Percentiles rank a stretch among this genome's conserved stretches.
These are phyloP conservation scores for Fusarium sp. DNA, from an alignment of 2,329 filamentous ascomycete genomes.

Conservation along the genomic window DNA sequence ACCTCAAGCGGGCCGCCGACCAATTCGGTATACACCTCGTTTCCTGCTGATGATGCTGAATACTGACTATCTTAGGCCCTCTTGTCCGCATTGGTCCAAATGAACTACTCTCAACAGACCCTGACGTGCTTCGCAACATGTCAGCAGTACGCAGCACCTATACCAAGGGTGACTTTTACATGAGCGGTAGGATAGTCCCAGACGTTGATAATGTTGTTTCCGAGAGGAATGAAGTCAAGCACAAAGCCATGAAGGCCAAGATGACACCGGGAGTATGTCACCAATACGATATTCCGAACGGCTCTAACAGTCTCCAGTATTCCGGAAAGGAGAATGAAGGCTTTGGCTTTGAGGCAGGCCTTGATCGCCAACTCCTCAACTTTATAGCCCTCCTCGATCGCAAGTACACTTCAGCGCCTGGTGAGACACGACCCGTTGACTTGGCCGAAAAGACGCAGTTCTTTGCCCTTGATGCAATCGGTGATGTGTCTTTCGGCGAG, in stretches of 20 bases:
- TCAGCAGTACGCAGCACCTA: constrained; percentile 51
- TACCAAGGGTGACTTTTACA: constrained; percentile 56
- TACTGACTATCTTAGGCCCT: constrained; percentile 38
- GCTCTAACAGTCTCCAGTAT: constrained; percentile 51
- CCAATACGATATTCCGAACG: background rate
- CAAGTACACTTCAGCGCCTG: constrained; percentile 57
- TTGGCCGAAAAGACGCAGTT: constrained; percentile 61
- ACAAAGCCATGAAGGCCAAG: constrained; percentile 56
- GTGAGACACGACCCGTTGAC: constrained; percentile 53
- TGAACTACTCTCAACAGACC: constrained; percentile 53
- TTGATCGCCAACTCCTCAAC: constrained; percentile 51
- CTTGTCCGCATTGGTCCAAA: constrained; percentile 57
- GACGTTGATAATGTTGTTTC: constrained; percentile 65
- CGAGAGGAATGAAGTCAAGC: constrained; percentile 57
- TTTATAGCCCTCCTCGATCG: constrained; percentile 58
- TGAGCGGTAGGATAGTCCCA: constrained; percentile 62
- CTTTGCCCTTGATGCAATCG: constrained; percentile 65
- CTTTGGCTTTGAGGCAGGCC: constrained; percentile 53
- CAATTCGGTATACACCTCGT: constrained; percentile 37
- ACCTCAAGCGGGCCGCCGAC: constrained; percentile 38
- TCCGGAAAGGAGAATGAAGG: constrained; percentile 60
- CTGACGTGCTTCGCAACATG: constrained; percentile 51
- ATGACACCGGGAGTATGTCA: constrained; percentile 55
- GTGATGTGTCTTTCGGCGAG: constrained; percentile 62
- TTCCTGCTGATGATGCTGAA: background rate